Percentiles rank a stretch among this genome's conserved stretches.
phyloP scores from a whole-genome alignment of 495 filamentous ascomycete species.

The Aspergillus egyptiacus region DNA sequence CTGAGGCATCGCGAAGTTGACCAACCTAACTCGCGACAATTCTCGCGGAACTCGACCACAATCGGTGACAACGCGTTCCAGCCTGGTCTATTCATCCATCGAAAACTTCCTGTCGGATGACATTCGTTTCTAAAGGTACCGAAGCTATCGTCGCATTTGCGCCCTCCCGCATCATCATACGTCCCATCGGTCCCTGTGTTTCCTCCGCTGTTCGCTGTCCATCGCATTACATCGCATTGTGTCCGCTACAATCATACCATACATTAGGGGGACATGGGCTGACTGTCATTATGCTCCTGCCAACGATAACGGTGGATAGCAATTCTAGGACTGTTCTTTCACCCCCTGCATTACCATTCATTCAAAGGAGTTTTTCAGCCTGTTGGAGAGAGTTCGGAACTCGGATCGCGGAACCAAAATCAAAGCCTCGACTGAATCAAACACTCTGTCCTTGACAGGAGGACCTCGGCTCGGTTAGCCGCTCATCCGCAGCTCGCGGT shows the following conservation, averaged over 20 bases:
- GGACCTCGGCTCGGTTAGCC: slow-evolving; percentile 13
- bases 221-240: slow-evolving; percentile 8
- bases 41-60: too few species aligned
- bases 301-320: slow-evolving; percentile 17
- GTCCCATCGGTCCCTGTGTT: slow-evolving; percentile 9
- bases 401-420: too few species aligned
- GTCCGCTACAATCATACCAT: slow-evolving; percentile 3
- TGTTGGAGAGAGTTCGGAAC: too few species aligned
- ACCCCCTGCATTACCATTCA: background rate
- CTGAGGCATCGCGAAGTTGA: too few species aligned
- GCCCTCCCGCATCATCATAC: slow-evolving; percentile 2
- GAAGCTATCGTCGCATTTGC: slow-evolving; percentile 4
- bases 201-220: slow-evolving; percentile 4
- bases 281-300: slow-evolving; percentile 21
- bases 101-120: background rate
- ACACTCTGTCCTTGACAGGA: background rate
- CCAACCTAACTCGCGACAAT: too few species aligned
- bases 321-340: slow-evolving; percentile 14
- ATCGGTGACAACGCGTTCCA: too few species aligned
- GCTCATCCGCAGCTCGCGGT: slow-evolving; percentile 26
- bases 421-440: too few species aligned
- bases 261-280: slow-evolving; percentile 11
- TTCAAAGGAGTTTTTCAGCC: background rate
- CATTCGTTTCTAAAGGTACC: slow-evolving; percentile 13
- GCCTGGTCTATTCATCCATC: background rate